Evolutionary conservation across 2,329 filamentous ascomycete genomes (phyloP), one percentile per base, ranked within the genome.

Genomic region (Ophiostoma sp.): DNA sequence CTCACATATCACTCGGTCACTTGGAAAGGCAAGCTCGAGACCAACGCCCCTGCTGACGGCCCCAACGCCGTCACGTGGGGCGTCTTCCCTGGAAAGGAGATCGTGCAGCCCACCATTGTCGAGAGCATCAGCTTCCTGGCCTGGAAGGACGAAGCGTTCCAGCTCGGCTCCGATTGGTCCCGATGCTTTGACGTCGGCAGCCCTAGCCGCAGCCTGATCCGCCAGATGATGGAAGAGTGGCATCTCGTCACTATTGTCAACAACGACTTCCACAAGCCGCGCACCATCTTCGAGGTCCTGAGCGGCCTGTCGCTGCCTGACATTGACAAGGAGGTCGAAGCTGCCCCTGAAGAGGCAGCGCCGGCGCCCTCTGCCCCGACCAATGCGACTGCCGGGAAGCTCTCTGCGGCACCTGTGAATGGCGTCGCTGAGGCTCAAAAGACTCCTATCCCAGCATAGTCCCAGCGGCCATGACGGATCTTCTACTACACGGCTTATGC

Each of bases 41-140:
- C 92, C 41, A 98, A 99, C 75, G 88, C 92, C 1, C 88, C 89
- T 8, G 86, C 87, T 36, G 92, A 96, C 73, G 91, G 92, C 5
- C 95, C 95, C 49, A 99, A 99, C 75, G 95, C 95, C n/a, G 91
- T 99, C 65, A 99, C 95, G 1, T 99, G 95, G 95, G 95, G 95
- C 79, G 96, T 99, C 45, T 99, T 98, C 81, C 94, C 95, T 0
- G 95, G 95, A 69, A 96, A 98, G 78, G 95, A 99, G 79, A 97
- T 99, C 76, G 93, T 99, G n/a, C 95, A 99, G 78, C 95, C 95
- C 14, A 99, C 95, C n/a, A 97, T 99, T 74, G 95, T 99, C 66
- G 95, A 99, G 81, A 96, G 92, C 18, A 89, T 99, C 77, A 96
- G 92, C 77, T 99, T 99, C 85, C 82, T 99, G 67, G 95, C 95